A percentile compares a stretch with the other conserved stretches of the same genome.
Evolutionary conservation across 2,329 filamentous ascomycete species (phyloP).

Genomic region (Colletotrichum sp.): DNA sequence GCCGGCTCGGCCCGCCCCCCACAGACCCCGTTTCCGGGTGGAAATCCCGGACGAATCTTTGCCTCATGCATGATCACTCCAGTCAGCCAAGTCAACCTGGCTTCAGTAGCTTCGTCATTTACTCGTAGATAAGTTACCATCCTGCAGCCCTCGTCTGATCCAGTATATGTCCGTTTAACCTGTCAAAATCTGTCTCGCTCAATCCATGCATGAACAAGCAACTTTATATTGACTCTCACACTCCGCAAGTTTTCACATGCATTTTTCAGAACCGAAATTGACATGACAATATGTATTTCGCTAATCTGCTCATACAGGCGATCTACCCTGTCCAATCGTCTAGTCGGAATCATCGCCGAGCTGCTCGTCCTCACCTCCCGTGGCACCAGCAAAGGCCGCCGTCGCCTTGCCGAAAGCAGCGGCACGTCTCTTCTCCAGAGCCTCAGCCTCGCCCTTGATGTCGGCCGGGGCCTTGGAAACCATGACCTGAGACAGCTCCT

Average conservation of each 20-base stretch:
- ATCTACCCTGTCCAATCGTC: no score
- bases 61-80: not conserved
- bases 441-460: not conserved
- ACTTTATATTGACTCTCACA: rapidly evolving
- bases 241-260: not conserved
- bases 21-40: not conserved
- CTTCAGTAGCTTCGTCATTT: not conserved
- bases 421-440: slow-evolving; percentile 5
- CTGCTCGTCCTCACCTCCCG: slow-evolving; percentile 6
- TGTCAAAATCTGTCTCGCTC: not conserved
- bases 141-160: not conserved
- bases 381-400: not conserved
- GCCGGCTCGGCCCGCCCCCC: not conserved
- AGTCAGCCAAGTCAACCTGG: not conserved
- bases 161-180: not conserved
- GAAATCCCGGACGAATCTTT: not conserved
- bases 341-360: slow-evolving; percentile 12
- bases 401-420: slow-evolving; percentile 6
- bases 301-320: not conserved
- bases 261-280: not conserved
- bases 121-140: not conserved
- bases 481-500: slow-evolving; percentile 5
- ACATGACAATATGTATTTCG: not conserved
- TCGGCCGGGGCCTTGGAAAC: not conserved
- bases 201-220: not conserved